Base-by-base conservation (phyloP, 441 rosid genomes). In the Populus hybrid region DNA sequence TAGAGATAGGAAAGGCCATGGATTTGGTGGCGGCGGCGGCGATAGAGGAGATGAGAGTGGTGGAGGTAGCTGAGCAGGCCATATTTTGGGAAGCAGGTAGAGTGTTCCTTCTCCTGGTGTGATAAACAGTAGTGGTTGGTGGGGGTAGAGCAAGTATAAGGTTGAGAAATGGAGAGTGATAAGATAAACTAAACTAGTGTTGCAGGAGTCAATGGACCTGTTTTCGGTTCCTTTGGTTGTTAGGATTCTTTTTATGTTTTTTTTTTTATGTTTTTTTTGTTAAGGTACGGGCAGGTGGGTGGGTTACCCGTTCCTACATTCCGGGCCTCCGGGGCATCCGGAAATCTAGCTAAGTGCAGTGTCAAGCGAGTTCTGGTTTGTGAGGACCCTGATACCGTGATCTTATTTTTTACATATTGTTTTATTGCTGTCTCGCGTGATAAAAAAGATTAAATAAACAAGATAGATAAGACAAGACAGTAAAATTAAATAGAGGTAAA, bases 1-100 rank as follows among this genome's bases (percentile, higher is more conserved):
- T 84, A 23, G 93, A 83, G 74, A 84, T 24, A 64, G 61, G 81
- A 16, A 87, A 32, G 74, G 86, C 75, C 32, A 79, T 76, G 50
- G 88, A 81, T 69, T 82, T 85, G 75, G 32, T 30, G 32, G 32
- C 0, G 32, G 32, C 79, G 26, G 75, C 71, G 67, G 80, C 69
- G 71, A 84, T 82, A 10, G 86, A 77, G 75, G 90, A 87, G 79
- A 88, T 69, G 67, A 93, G 86, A 78, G 93, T 72, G 18, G 95
- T 73, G 23, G 93, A 83, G 75, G 93, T 78, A 79, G 91, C 89
- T 57, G 93, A 69, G 88, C 89, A 88, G 40, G 97, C 95, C 98
- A 92, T 94, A 63, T 72, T 30, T 16, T 12, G 28, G 77, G 12
- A 11, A 10, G 50, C 50, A 42, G 50, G 50, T 42, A 11, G 12